A percentile compares a stretch with the other conserved stretches of the same genome.
phyloP scores from a whole-genome alignment of 805 yeast species.

The Danielia oregonensis region DNA sequence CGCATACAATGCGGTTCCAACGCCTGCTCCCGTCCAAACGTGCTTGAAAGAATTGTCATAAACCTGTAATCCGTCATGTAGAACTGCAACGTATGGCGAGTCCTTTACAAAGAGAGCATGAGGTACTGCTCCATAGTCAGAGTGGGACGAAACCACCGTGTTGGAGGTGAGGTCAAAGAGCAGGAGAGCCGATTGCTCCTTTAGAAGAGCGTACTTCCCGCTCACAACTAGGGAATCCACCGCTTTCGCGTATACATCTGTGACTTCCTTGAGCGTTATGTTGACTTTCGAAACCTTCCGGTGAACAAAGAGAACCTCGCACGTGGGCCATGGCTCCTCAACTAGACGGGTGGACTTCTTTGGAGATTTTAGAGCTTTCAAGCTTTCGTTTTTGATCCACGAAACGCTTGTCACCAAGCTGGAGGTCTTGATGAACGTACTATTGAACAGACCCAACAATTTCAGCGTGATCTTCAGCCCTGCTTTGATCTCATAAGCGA shows the following conservation, averaged over 20 bases:
- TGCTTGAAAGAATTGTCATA: neutral
- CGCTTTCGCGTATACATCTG: neutral
- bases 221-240: neutral
- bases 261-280: neutral
- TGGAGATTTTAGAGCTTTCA: neutral
- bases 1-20: neutral
- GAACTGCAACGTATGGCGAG: slow-evolving; percentile 1
- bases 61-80: slow-evolving; percentile 1
- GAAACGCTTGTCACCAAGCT: neutral
- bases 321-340: neutral
- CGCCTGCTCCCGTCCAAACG: neutral
- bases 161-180: slow-evolving; percentile 1
- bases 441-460: neutral
- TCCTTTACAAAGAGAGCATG: neutral
- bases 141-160: neutral
- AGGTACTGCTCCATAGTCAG: neutral
- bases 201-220: slow-evolving; percentile 1
- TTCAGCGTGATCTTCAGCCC: neutral
- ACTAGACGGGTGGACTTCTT: neutral
- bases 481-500: neutral
- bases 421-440: neutral
- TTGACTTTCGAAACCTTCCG: neutral
- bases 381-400: neutral
- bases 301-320: neutral
- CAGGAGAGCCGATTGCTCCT: neutral